These are phyloP conservation scores for Spencermartinsiella ligniputridi DNA, from an alignment of 1,139 yeast species.

Conservation along the genomic window DNA sequence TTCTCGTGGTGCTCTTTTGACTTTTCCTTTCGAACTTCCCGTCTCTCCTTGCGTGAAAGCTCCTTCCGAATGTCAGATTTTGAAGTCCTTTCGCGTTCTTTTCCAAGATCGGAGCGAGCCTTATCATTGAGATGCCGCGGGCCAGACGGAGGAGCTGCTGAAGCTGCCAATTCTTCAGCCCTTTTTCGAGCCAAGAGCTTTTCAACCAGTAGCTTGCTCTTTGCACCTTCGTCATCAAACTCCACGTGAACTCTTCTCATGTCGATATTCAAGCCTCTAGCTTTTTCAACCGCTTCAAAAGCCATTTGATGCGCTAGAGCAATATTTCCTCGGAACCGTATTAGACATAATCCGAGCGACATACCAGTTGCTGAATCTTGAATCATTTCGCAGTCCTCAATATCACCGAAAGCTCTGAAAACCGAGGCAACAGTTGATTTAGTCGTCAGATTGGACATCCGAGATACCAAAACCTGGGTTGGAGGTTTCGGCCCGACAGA, in stretches of 20 bases:
- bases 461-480: slow-evolving; percentile 65
- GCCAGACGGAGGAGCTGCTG: slow-evolving; percentile 1
- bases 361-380: slow-evolving; percentile 76
- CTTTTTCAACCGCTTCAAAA: slow-evolving; percentile 36
- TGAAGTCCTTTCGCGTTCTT: background rate
- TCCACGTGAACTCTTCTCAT: slow-evolving; percentile 29
- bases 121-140: background rate
- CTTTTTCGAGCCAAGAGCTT: slow-evolving; percentile 15
- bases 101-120: background rate
- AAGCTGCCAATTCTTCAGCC: slow-evolving; percentile 14
- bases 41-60: background rate
- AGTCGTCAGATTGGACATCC: slow-evolving; percentile 49
- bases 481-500: slow-evolving; percentile 77
- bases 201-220: slow-evolving; percentile 25
- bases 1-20: background rate
- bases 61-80: background rate
- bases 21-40: background rate
- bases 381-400: slow-evolving; percentile 52
- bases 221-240: slow-evolving; percentile 33
- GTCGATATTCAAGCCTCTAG: slow-evolving; percentile 34
- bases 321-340: slow-evolving; percentile 57
- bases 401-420: slow-evolving; percentile 59
- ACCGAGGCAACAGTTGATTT: slow-evolving; percentile 46
- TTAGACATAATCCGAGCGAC: slow-evolving; percentile 69
- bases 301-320: slow-evolving; percentile 52